Conservation (phyloP, 1,284 basidiomycete species). For the Heliocybe sulcata region DNA sequence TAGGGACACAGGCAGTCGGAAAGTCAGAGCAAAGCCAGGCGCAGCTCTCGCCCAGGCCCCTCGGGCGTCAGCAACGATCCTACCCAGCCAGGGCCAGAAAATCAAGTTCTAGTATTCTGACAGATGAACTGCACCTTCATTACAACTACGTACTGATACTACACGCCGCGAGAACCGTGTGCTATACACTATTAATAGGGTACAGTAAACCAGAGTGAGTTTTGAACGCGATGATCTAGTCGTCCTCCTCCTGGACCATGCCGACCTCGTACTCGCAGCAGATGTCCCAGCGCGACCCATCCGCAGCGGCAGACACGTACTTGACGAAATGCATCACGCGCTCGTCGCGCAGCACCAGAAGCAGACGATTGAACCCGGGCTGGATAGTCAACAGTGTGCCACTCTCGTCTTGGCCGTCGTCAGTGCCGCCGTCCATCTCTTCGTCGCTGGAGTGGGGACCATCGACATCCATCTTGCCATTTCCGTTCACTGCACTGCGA, state of each 20-base stretch:
- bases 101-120: constrained; percentile 53
- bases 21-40: constrained; percentile 70
- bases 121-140: background rate
- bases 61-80: constrained; percentile 80
- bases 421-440: constrained; percentile 24
- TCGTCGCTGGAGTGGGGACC: constrained; percentile 2
- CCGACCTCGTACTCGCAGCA: constrained; percentile 86
- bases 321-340: constrained; percentile 93
- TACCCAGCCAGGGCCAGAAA: constrained; percentile 77
- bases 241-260: constrained; percentile 50
- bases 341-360: constrained; percentile 89
- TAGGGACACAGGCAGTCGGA: constrained; percentile 7
- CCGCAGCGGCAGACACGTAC: constrained; percentile 83
- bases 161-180: background rate
- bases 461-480: constrained; percentile 11
- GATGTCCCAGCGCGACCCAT: constrained; percentile 87
- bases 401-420: constrained; percentile 64
- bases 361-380: constrained; percentile 86
- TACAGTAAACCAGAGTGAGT: background rate
- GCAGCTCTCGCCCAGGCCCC: constrained; percentile 87
- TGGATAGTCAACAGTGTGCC: constrained; percentile 86
- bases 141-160: background rate
- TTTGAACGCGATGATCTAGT: constrained; percentile 7
- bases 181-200: background rate
- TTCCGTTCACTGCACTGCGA: no score